A percentile compares a stretch with the other conserved stretches of the same genome.
Conservation (phyloP, 805 yeast genomes). For the Wickerhamiella sorbophila region DNA sequence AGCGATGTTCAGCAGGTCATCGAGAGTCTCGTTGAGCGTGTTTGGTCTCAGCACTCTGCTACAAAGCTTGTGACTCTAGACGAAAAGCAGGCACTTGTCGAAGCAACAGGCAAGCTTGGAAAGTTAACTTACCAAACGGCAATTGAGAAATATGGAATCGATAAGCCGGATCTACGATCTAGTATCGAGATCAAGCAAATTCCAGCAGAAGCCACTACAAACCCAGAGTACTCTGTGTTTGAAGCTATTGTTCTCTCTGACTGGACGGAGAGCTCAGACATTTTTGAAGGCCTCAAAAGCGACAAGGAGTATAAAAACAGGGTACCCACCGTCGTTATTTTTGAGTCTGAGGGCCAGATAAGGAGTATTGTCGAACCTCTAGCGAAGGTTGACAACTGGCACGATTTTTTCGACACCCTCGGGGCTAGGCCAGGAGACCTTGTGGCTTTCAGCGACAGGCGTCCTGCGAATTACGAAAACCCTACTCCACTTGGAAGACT, state of each 20-base stretch:
- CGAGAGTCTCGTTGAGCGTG: conserved; percentile 37
- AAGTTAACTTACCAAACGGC: conserved; percentile 52
- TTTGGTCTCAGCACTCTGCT: conserved; percentile 40
- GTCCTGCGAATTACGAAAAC: conserved; percentile 60
- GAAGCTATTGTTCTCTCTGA: conserved; percentile 45
- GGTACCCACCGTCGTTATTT: conserved; percentile 3
- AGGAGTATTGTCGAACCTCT: conserved; percentile 1
- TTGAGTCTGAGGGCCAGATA: conserved; percentile 6
- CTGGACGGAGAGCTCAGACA: not conserved
- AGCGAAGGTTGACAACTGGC: conserved; percentile 10
- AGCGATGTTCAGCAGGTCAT: conserved; percentile 54
- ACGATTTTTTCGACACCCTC: conserved; percentile 1
- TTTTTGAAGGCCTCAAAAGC: not conserved
- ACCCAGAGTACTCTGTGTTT: conserved; percentile 45
- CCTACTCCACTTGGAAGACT: conserved; percentile 89
- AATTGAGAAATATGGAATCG: conserved; percentile 66
- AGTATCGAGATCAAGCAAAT: conserved; percentile 37
- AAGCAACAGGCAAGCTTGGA: conserved; percentile 4
- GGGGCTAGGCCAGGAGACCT: conserved; percentile 48
- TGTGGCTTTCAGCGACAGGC: conserved; percentile 66
- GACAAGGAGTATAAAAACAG: conserved; percentile 3
- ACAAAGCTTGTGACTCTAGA: conserved; percentile 23
- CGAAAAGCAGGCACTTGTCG: conserved; percentile 10
- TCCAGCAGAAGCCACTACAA: conserved; percentile 27
- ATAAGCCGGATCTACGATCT: conserved; percentile 77